Evolutionary conservation across 352 stramenopile species (phyloP), one percentile per base, ranked within the genome.

Genomic region (Phytopythium chamaehyphon): DNA sequence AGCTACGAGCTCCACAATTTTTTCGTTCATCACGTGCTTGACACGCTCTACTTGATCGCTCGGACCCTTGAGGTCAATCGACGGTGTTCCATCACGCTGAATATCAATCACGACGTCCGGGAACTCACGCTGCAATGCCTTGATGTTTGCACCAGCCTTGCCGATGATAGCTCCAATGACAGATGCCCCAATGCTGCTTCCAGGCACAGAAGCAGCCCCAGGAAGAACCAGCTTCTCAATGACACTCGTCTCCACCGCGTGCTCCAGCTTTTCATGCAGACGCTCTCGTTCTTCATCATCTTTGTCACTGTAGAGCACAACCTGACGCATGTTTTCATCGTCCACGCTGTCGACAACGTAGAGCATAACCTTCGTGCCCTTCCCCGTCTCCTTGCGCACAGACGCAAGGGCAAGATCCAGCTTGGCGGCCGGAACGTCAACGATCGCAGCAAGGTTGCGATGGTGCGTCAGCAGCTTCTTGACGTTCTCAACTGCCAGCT

Each of bases 91-190:
- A 4, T 69, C 60, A 24, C 74, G 73, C 45, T 68, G 57, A 57
- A 90, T 86, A 50, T 90, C 79, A 51, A 90, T 82, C 54, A 70
- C 69, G 7, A 87, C 76, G 19, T 68, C 58, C 0, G 71, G 57
- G 55, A 84, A 88, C 44, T 86, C 62, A 36, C 76, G 77, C 53
- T 90, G 82, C 40, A 92, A 48, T 14, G 71, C 73, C 37, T 67
- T 64, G 47, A 92, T 92, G 49, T 92, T 88, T 18, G 76, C 77
- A 11, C 82, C 82, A 38, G 73, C 86, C 66, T 90, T 92, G 48
- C 82, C 82, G 45, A 92, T 92, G 19, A 92, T 43, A 42, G 78
- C 77, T 19, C 82, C 82, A 21, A 89, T 48, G 54, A 91, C 76
- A n/a, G 65, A 73, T 42, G 59, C 66, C 10, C 59, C 60, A 1